Evolutionary conservation across 1,284 basidiomycete species (phyloP), one percentile per base, ranked within the genome.

Genomic region (Cutaneotrichosporon sp.): DNA sequence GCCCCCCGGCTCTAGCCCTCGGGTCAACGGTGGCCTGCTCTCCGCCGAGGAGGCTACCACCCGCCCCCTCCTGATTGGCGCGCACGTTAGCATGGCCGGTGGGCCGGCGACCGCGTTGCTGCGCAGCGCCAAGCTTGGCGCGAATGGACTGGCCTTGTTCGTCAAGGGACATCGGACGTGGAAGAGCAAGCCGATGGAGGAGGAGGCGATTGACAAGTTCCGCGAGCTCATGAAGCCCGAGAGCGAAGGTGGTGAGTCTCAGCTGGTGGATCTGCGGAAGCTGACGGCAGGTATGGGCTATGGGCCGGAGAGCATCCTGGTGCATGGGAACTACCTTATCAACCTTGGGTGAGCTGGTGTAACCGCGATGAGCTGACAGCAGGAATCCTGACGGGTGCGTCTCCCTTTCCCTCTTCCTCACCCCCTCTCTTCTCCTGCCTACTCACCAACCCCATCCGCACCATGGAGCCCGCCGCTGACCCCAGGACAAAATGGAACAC

Each of bases 311-410:
- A 80, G 87, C 63, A 83, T 92, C 2, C 79, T 93, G 5, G 90
- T 90, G 0, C 91, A 93, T 67, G 91, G 91, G 20, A 91, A 86
- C 72, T 95, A 93, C 72, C 83, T 95, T 33, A 85, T 93, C 62
- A 94, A 94, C 72, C 82, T 94, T 0, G 91, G 87, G 66, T 71
- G 47, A 54, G 69, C 59, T 13, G n/a, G n/a, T n/a, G n/a, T n/a
- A n/a, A n/a, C n/a, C n/a, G 14, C 20, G 2, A 4, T 16, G 22
- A 51, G 58, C 62, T 67, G 55, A 67, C 57, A 3, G 14, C 57
- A 18, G 27, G 6, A 92, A 93, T 70, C 88, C 89, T 0, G 89
- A 92, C 66, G 68, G 69, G 89, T 90, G 59, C 62, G 87, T 78
- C 14, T 2, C 6, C 51, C 29, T 4, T 29, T 9, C n/a, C n/a